Base-by-base conservation (phyloP, 2,329 filamentous ascomycete species). In the Nigrospora osmanthi region DNA sequence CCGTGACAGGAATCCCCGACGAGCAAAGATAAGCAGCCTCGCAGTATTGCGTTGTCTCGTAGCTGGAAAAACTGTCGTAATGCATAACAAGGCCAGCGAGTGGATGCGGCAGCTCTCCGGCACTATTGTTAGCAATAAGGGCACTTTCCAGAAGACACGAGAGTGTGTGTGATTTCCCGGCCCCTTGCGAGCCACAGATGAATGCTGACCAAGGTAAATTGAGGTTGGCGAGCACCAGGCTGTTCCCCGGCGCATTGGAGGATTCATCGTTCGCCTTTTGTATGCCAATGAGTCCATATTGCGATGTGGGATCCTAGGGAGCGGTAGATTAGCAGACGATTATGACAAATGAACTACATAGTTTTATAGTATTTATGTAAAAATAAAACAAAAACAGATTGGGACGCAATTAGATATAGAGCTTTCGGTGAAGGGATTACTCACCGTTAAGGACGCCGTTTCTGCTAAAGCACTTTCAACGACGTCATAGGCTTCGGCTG, bases 71-170 rank as follows among this genome's bases (percentile, higher is more conserved):
- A 0, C 69, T 71, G 50, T 83, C 79, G 47, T 81, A 85, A 49
- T 85, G 80, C 41, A 86, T 85, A 0, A 85, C 73, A 0, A 86
- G 60, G 0, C 76, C 80, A 0, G 78, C 76, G 0, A 84, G 61
- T 0, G 80, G 79, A 0, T 63, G 63, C 0, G 69, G 66, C 1
- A 82, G 63, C 1, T 59, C 56, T 6, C 72, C 75, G 0, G 73
- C 63, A 0, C 58, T 52, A 0, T 66, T 73, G 14, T 40, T 40
- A 0, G 58, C 52, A 1, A 79, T 60, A 0, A 85, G 62, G 33
- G 73, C 80, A 49, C 78, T 80, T 53, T 85, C 80, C 0, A 78
- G 55, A 1, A 77, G 49, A 39, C 72, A 78, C 0, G 71, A 71
- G 1, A 79, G 62, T 0, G 77, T 80, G 46, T 81, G 75, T n/a